A percentile compares a stretch with the other conserved stretches of the same genome.
phyloP scores from a whole-genome alignment of 768 basidiomycete species.

The Suillus decipiens region DNA sequence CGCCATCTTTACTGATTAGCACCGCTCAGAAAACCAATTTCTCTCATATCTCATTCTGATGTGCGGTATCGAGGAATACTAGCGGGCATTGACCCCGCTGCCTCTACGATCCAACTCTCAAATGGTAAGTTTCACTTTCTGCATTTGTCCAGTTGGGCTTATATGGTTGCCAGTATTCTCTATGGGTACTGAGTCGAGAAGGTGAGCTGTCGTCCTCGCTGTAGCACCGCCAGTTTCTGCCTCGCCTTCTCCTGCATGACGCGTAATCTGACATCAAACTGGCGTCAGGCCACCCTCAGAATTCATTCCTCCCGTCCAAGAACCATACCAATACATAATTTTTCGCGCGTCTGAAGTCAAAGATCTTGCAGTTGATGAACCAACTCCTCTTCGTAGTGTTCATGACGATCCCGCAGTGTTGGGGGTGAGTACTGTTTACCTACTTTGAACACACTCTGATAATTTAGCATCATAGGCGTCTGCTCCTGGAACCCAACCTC shows the following conservation, averaged over 20 bases:
- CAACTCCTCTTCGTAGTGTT: conserved; percentile 57
- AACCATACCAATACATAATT: conserved; percentile 87
- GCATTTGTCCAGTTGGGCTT: conserved; percentile 6
- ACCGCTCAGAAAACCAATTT: conserved; percentile 75
- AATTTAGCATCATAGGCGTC: conserved; percentile 42
- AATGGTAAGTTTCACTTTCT: conserved; percentile 55
- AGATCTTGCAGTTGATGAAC: conserved; percentile 83
- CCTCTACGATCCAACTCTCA: conserved; percentile 85
- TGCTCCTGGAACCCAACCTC: conserved; percentile 40
- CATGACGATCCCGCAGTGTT: conserved; percentile 86
- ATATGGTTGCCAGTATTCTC: conserved; percentile 57
- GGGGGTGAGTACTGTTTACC: conserved; percentile 53
- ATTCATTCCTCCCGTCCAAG: conserved; percentile 81
- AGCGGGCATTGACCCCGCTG: conserved; percentile 82
- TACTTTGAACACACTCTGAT: background rate
- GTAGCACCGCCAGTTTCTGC: conserved; percentile 5
- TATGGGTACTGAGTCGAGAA: conserved; percentile 85
- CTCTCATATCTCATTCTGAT: conserved; percentile 88
- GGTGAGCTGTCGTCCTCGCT: conserved; percentile 46
- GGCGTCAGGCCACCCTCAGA: conserved; percentile 61
- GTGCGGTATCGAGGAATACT: conserved; percentile 88
- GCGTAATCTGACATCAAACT: conserved; percentile 28
- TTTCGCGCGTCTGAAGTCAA: conserved; percentile 91
- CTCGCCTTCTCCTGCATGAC: conserved; percentile 2
- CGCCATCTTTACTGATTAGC: conserved; percentile 15